Evolutionary conservation across 768 basidiomycete species (phyloP), one percentile per base, ranked within the genome.

Genomic region (Psilocybe cyanescens): DNA sequence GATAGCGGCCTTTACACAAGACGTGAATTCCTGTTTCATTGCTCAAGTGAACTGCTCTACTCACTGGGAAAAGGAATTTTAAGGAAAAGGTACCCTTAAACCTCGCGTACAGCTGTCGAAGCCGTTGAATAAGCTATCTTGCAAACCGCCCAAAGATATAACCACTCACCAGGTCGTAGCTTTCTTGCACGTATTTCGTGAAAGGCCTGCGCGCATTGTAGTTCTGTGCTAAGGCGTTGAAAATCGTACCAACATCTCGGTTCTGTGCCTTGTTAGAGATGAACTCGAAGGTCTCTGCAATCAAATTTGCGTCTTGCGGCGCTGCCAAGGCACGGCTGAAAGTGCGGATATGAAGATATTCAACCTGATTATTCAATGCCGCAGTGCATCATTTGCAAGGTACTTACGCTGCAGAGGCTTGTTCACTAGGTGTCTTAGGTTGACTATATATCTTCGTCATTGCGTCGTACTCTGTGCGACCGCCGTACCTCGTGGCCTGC

Each of bases 401-500:
- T 33, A 73, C 85, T 68, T 70, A 88, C 88, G 91, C 87, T 14
- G 91, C 89, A 39, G 89, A 81, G 24, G 86, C 83, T 66, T 87
- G 86, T 37, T 89, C 82, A 6, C 87, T 85, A 0, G 95, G 90
- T 19, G 91, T 92, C 63, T 84, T 83, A 11, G 90, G 86, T 58
- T 89, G 86, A 67, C 86, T 83, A 70, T 88, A 87, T 33, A 95
- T 81, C 61, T 79, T 78, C 67, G 87, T 80, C 41, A 90, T 79
- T 41, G 88, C 87, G 33, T 92, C 85, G 67, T 88, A 97, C 70
- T 96, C 95, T 24, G 76, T 77, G 33, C 75, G 75, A 24, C 94
- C 92, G 39, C 92, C 94, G 68, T 91, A 76, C 70, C 83, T 81
- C 58, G 93, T 90, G 55, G 88, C 88, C 87, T 91, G 61, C 11